Base-by-base conservation (phyloP, 164 flowering plant species). In the Akebia trifoliata region DNA sequence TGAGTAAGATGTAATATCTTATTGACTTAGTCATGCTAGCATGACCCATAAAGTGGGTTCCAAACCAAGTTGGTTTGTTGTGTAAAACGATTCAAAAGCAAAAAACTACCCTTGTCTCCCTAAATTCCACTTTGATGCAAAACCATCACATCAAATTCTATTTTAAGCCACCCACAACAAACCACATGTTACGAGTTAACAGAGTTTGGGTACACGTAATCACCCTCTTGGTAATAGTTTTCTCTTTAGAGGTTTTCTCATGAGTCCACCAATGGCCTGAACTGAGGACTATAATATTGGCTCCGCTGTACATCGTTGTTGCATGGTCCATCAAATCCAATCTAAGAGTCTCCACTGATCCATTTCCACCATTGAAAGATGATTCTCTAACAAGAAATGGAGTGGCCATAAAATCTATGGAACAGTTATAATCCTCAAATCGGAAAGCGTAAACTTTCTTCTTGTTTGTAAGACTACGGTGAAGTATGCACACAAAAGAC, bases 201-300 rank as follows among this genome's bases (percentile, higher is more conserved):
- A n/a, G n/a, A n/a, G n/a, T 78, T 72, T 20, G 78, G 81, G 61
- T 83, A 63, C 21, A 85, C 86, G 68, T 76, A 42, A 54, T 75
- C 72, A 28, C 93, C 93, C 78, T 88, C 96, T 63, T 88, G 96
- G 59, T 88, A 86, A 72, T 86, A 88, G 63, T 81, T 76, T 69
- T 80, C 85, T 54, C 90, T 72, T 50, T 69, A 17, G 86, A 77
- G 54, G 87, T 88, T 71, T 88, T 88, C 62, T 85, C 92, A 66
- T 88, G 96, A 21, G 88, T 83, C 93, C 96, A 88, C n/a, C n/a
- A n/a, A n/a, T n/a, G n/a, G n/a, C n/a, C n/a, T n/a, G n/a, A n/a
- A n/a, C n/a, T n/a, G n/a, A 90, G 86, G 60, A 90, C 72, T 32
- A 82, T 25, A 30, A 84, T 57, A 65, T 81, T 83, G 22, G 87